phyloP scores from a whole-genome alignment of 768 basidiomycete species.

The Pulveroboletus sp. region DNA sequence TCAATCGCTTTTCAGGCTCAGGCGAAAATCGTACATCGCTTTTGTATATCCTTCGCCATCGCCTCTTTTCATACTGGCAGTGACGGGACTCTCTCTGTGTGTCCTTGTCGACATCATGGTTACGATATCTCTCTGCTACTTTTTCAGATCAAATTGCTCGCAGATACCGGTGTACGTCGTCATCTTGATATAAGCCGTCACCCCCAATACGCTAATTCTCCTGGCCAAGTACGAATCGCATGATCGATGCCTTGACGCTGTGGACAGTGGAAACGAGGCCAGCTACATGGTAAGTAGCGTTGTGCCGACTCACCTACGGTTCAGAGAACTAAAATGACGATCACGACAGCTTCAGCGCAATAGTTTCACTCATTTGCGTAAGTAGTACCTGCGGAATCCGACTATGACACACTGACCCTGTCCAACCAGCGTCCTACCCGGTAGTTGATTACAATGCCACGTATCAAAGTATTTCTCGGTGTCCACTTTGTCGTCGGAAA shows the following conservation, averaged over 20 bases:
- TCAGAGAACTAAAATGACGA: neutral
- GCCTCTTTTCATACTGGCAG: neutral
- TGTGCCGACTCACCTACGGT: too few species aligned
- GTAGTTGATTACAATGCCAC: slow-evolving; percentile 19
- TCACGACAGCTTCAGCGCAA: slow-evolving; percentile 10
- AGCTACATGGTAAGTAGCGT: slow-evolving; percentile 13
- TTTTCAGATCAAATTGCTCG: slow-evolving; percentile 38
- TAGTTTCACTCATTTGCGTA: slow-evolving; percentile 18
- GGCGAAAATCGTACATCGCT: slow-evolving; percentile 1
- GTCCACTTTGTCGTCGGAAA: slow-evolving; percentile 23
- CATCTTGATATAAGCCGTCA: neutral
- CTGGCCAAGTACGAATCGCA: slow-evolving; percentile 16
- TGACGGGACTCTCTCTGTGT: slow-evolving; percentile 38
- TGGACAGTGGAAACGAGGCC: slow-evolving; percentile 23
- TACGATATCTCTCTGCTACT: slow-evolving; percentile 38
- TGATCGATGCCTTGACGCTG: slow-evolving; percentile 16
- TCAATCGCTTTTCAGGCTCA: slow-evolving; percentile 8
- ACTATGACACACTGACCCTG: neutral
- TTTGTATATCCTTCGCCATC: slow-evolving; percentile 9
- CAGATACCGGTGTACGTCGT: slow-evolving; percentile 31
- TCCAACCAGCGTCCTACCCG: neutral
- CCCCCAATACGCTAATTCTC: neutral
- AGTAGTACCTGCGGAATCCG: neutral
- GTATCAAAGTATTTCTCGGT: slow-evolving; percentile 22
- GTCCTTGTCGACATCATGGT: slow-evolving; percentile 44